Base-by-base conservation (phyloP, 2,329 filamentous ascomycete genomes). In the Cercospora sp. region DNA sequence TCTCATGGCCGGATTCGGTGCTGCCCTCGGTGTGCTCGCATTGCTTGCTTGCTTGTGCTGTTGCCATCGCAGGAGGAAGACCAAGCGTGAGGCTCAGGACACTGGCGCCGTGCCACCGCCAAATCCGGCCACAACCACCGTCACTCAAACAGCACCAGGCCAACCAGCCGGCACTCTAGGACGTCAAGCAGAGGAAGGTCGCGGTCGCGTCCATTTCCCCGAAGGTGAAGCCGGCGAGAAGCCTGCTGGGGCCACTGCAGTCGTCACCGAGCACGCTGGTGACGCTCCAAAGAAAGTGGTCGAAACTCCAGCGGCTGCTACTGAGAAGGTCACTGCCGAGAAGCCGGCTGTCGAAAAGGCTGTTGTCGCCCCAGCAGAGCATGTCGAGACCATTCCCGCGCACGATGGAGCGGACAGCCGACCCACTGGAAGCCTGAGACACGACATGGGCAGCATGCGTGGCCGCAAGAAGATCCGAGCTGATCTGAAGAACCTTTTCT, bases 111-210 rank as follows among this genome's bases (percentile, higher is more conserved):
- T 51, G 45, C 45, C 53, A 62, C 60, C 23, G 30, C 28, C 60
- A 55, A 55, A 28, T 55, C 55, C 63, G 58, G 57, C 59, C 28
- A 57, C 23, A 48, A 39, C 70, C 39, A 66, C 30, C 13, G 45
- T 33, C 42, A 63, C 59, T 28, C 23, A 42, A 26, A 61, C 59
- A 33, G 23, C 33, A 10, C 20, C 33, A 16, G 59, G 36, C n/a
- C 59, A 61, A 45, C 48, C 48, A 60, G n/a, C 66, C 26, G 66
- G 73, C 36, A 76, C 73, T 45, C 58, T 72, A 30, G 67, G 67
- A 28, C 72, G 73, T 36, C 71, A 70, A 59, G 73, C 72, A 10
- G 73, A 75, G 65, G 73, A 75, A 63, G 73, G 73, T 60, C 73
- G 73, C 53, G 69, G 70, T 28, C 71, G 67, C 26, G 69, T 74